phyloP scores from a whole-genome alignment of 1,139 yeast genomes.

The Blastobotrys malaysiensis region DNA sequence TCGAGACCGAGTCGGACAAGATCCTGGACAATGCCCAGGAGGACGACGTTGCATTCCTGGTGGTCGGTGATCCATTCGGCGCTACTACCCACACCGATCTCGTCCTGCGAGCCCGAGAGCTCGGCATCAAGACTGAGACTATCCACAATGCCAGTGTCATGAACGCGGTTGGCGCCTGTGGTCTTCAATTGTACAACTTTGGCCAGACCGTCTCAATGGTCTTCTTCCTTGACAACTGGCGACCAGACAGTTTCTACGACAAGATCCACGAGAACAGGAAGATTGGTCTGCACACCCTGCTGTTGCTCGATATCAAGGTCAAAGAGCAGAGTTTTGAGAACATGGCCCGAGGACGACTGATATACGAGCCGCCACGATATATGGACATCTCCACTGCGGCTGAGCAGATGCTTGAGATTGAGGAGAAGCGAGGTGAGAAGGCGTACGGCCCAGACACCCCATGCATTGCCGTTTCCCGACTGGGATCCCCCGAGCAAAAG shows the following conservation, averaged over 20 bases:
- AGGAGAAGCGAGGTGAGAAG: slow-evolving; percentile 63
- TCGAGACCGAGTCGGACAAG: slow-evolving; percentile 80
- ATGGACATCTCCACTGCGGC: slow-evolving; percentile 92
- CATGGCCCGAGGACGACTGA: slow-evolving; percentile 85
- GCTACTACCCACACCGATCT: slow-evolving; percentile 97
- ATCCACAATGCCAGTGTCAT: slow-evolving; percentile 95
- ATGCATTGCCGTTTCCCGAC: slow-evolving; percentile 85
- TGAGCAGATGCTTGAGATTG: slow-evolving; percentile 78
- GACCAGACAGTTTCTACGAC: slow-evolving; percentile 91
- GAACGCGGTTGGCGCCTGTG: slow-evolving; percentile 99
- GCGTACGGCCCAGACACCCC: slow-evolving; percentile 79
- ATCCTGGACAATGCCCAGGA: slow-evolving; percentile 68
- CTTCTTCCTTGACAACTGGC: slow-evolving; percentile 92
- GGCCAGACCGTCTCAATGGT: slow-evolving; percentile 96
- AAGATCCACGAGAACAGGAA: slow-evolving; percentile 84
- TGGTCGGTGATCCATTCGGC: slow-evolving; percentile 97
- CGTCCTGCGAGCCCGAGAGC: slow-evolving; percentile 82
- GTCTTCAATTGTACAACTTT: slow-evolving; percentile 87
- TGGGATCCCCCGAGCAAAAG: slow-evolving; percentile 78
- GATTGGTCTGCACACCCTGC: slow-evolving; percentile 85
- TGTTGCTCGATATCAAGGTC: slow-evolving; percentile 87
- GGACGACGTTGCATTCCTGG: slow-evolving; percentile 87
- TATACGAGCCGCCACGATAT: slow-evolving; percentile 95
- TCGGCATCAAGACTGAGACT: slow-evolving; percentile 69
- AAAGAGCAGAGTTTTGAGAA: slow-evolving; percentile 94